Conservation (phyloP, 2,329 filamentous ascomycete species). For the Microsporum canis region DNA sequence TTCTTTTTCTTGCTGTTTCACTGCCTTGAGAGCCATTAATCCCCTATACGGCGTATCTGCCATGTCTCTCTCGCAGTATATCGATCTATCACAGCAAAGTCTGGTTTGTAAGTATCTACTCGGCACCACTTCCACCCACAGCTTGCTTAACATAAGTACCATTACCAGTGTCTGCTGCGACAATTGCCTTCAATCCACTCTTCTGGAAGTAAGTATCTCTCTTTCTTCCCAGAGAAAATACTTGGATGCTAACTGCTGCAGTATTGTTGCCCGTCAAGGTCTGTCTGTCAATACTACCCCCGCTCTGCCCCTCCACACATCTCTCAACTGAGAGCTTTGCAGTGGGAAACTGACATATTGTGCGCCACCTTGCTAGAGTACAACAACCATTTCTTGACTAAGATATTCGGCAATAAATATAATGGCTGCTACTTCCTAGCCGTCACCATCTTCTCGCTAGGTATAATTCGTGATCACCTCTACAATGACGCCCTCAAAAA, state of each 20-base stretch:
- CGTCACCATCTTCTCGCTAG: slow-evolving; percentile 77
- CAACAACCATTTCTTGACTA: slow-evolving; percentile 77
- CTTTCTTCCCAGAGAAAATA: background rate
- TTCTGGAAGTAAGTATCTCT: slow-evolving; percentile 83
- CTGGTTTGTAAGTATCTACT: slow-evolving; percentile 43
- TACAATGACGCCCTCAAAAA: slow-evolving; percentile 74
- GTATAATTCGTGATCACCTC: slow-evolving; percentile 74
- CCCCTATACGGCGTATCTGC: background rate
- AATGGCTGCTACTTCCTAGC: slow-evolving; percentile 84
- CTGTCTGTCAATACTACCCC: slow-evolving; percentile 13
- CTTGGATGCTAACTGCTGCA: slow-evolving; percentile 28
- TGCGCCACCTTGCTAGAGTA: slow-evolving; percentile 55
- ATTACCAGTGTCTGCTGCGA: slow-evolving; percentile 58
- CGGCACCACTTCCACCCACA: background rate
- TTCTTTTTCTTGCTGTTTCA: no score
- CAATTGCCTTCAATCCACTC: slow-evolving; percentile 92
- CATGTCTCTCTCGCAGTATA: slow-evolving; percentile 25
- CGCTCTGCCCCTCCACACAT: slow-evolving; percentile 3
- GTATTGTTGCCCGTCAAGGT: slow-evolving; percentile 76
- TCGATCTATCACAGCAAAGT: slow-evolving; percentile 58
- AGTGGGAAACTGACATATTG: background rate
- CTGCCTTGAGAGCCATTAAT: background rate
- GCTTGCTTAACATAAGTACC: background rate
- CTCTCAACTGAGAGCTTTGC: background rate
- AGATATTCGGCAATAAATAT: slow-evolving; percentile 68